phyloP scores from a whole-genome alignment of 768 basidiomycete genomes.

The Filobasidium wieringae region DNA sequence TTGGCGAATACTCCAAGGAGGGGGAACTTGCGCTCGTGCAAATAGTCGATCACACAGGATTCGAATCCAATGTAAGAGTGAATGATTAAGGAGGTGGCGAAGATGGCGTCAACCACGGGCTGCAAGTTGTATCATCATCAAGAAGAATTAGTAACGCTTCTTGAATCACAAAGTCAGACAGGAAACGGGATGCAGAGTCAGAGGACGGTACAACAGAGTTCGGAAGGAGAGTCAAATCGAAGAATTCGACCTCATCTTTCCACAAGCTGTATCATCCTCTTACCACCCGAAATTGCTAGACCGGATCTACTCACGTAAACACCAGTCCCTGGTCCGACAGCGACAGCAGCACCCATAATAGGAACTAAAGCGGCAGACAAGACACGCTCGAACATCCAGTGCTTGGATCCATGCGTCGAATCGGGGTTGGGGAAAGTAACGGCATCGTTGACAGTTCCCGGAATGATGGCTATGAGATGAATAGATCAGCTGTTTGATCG shows the following conservation, averaged over 20 bases:
- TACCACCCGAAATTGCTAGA: too few relatives aligned
- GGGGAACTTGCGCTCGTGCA: constrained; percentile 91
- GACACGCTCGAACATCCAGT: constrained; percentile 84
- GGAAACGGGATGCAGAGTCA: too few relatives aligned
- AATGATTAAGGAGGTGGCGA: constrained; percentile 75
- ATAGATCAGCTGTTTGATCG: not conserved
- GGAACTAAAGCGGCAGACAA: constrained; percentile 80
- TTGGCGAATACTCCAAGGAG: constrained; percentile 52
- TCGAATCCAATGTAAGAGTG: constrained; percentile 89
- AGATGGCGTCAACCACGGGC: constrained; percentile 77
- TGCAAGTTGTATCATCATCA: constrained; percentile 4
- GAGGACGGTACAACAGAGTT: too few relatives aligned
- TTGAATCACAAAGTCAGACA: too few relatives aligned
- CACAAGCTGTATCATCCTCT: too few relatives aligned
- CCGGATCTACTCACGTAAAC: constrained; percentile 51
- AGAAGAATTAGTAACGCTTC: not conserved
- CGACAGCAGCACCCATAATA: constrained; percentile 69
- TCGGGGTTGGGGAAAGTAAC: constrained; percentile 74
- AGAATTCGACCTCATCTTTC: too few relatives aligned
- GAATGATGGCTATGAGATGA: constrained; percentile 56
- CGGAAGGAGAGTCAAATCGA: too few relatives aligned
- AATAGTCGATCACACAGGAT: constrained; percentile 66
- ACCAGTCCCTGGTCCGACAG: constrained; percentile 46
- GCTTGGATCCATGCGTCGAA: constrained; percentile 76
- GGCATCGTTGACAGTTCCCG: constrained; percentile 90